phyloP scores from a whole-genome alignment of 2,329 filamentous ascomycete genomes.

The Pseudogymnoascus sp. region DNA sequence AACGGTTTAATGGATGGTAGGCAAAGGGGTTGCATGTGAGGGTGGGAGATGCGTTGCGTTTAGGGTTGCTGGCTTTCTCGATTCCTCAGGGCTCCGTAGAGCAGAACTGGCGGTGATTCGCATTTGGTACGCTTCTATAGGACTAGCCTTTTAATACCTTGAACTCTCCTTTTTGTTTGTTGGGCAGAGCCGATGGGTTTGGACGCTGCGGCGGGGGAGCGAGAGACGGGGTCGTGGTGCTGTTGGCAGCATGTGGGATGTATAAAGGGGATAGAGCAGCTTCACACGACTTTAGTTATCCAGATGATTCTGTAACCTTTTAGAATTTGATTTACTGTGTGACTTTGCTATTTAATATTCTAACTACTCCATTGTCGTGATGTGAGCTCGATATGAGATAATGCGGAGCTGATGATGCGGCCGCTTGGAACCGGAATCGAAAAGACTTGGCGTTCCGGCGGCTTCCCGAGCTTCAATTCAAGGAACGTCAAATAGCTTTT shows the following conservation, averaged over 20 bases:
- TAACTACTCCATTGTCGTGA: neutral
- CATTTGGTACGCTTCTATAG: slow-evolving; percentile 5
- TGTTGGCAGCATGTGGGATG: slow-evolving; percentile 30
- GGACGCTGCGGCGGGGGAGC: slow-evolving; percentile 22
- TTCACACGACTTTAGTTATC: slow-evolving; percentile 10
- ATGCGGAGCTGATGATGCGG: neutral
- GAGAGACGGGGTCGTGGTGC: slow-evolving; percentile 23
- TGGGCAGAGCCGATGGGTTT: slow-evolving; percentile 2
- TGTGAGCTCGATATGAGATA: neutral
- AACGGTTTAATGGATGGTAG: slow-evolving; percentile 37
- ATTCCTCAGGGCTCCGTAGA: neutral
- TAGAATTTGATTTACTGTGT: neutral
- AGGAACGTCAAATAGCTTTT: slow-evolving; percentile 11
- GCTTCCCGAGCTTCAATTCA: slow-evolving; percentile 12
- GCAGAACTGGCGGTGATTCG: neutral
- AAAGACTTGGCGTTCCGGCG: slow-evolving; percentile 10
- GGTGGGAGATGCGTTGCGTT: slow-evolving; percentile 14
- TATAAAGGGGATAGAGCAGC: slow-evolving; percentile 31
- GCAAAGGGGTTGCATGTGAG: slow-evolving; percentile 9
- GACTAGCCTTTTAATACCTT: slow-evolving; percentile 27
- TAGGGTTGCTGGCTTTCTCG: neutral
- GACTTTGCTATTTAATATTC: neutral
- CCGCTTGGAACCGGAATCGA: slow-evolving; percentile 8
- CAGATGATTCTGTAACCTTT: neutral
- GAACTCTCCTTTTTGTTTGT: slow-evolving; percentile 19